Conservation (phyloP, 2,329 filamentous ascomycete species). For the Fusarium fujikuroi region DNA sequence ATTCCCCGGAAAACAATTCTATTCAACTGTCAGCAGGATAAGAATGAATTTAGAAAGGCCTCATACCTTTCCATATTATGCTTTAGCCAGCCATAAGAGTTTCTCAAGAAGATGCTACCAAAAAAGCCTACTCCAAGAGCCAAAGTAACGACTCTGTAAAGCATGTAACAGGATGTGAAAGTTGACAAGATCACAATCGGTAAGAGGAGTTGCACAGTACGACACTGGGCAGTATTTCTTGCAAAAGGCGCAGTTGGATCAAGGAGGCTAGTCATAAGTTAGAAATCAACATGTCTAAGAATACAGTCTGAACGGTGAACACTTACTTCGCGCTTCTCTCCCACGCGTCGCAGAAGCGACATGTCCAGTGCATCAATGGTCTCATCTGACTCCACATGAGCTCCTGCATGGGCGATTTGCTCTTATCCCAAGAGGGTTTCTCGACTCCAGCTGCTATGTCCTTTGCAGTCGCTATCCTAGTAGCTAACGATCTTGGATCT, state of each 20-base stretch:
- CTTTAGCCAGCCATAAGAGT: background rate
- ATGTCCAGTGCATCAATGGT: conserved; percentile 69
- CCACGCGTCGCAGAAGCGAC: conserved; percentile 55
- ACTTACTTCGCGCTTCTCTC: conserved; percentile 54
- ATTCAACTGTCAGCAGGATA: conserved; percentile 60
- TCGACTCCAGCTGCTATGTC: conserved; percentile 57
- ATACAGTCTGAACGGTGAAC: background rate
- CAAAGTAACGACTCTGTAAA: background rate
- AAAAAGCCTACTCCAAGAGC: conserved; percentile 3
- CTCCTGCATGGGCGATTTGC: conserved; percentile 78
- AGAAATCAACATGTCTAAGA: background rate
- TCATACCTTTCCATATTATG: conserved; percentile 62
- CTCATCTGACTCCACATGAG: conserved; percentile 80
- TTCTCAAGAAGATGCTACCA: background rate
- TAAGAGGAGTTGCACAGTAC: background rate
- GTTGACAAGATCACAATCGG: background rate
- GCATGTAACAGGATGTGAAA: background rate
- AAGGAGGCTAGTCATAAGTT: conserved; percentile 52
- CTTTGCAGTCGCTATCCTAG: conserved; percentile 55
- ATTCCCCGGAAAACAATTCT: conserved; percentile 80
- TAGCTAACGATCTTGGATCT: conserved; percentile 45
- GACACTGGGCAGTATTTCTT: conserved; percentile 63
- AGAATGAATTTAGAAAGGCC: conserved; percentile 53
- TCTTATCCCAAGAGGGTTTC: conserved; percentile 69
- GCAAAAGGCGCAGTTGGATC: conserved; percentile 69